Evolutionary conservation across 106 monocot species (phyloP).

Genomic region (Vanilla planifolia): DNA sequence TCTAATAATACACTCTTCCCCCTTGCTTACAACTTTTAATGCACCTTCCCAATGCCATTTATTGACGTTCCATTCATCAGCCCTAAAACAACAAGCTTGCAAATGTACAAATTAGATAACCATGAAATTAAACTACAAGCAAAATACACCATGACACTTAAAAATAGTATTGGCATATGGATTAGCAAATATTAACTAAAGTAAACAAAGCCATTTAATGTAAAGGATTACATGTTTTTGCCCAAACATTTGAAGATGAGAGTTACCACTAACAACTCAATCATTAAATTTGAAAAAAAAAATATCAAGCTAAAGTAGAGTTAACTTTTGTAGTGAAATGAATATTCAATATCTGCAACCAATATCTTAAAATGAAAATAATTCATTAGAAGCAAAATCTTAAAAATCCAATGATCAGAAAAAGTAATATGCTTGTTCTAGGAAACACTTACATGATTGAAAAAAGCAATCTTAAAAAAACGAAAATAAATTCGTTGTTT

Average conservation of each 20-base stretch:
- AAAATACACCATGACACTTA: neutral
- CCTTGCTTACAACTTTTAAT: slow-evolving; percentile 89
- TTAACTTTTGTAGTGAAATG: neutral
- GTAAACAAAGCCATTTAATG: neutral
- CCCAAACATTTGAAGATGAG: neutral
- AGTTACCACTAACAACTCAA: neutral
- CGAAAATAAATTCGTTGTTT: no score
- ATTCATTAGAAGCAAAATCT: no score
- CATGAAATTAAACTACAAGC: neutral
- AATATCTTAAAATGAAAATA: no score
- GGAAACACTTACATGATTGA: no score
- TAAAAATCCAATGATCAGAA: no score
- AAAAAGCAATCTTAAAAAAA: no score
- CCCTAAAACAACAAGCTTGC: slow-evolving; percentile 36
- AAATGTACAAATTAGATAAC: neutral
- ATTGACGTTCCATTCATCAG: slow-evolving; percentile 99
- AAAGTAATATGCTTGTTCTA: no score
- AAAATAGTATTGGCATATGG: neutral
- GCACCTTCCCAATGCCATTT: slow-evolving; percentile 95
- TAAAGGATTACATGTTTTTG: neutral
- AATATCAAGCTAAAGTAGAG: neutral
- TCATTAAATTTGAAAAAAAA: neutral
- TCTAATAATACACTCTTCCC: slow-evolving; percentile 83
- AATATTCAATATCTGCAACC: no score
- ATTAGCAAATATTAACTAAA: neutral